Conservation (phyloP, 1,284 basidiomycete genomes). For the Apiotrichum mycotoxinovorans region DNA sequence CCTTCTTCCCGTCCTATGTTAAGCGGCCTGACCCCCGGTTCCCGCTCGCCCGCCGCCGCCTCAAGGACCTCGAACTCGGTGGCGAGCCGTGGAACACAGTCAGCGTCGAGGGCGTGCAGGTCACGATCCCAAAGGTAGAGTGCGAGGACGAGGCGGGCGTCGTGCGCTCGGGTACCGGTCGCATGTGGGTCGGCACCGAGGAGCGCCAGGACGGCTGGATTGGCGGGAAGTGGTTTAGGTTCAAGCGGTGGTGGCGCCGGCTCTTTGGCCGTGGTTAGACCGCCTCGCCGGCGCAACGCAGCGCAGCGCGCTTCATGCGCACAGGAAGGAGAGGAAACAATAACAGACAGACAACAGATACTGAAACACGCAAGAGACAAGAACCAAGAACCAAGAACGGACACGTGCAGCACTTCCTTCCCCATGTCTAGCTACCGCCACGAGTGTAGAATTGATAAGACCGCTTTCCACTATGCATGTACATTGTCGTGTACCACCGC, state of each 20-base stretch:
- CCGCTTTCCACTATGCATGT: not conserved
- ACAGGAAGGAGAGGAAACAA: not conserved
- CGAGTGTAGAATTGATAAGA: not conserved
- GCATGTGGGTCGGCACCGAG: conserved; percentile 39
- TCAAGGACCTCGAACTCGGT: conserved; percentile 30
- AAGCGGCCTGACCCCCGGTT: conserved; percentile 27
- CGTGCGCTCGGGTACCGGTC: conserved; percentile 39
- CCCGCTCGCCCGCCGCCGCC: conserved; percentile 28
- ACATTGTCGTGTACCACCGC: not conserved
- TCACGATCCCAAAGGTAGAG: conserved; percentile 25
- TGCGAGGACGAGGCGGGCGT: conserved; percentile 33
- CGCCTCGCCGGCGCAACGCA: not conserved
- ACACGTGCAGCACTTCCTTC: no score
- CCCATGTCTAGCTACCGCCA: no score
- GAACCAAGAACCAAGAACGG: no score
- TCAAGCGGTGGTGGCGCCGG: conserved; percentile 39
- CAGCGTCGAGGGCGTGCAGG: conserved; percentile 18
- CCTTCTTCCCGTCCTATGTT: conserved; percentile 30
- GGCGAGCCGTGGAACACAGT: conserved; percentile 24
- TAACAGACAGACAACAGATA: not conserved
- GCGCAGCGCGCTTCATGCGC: no score
- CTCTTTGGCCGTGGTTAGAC: conserved; percentile 30
- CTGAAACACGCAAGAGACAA: not conserved
- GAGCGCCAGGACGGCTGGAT: conserved; percentile 29
- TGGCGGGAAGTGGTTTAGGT: conserved; percentile 38